These are phyloP conservation scores for Corchorus capsularis DNA, from an alignment of 345 rosid species.

Conservation along the genomic window DNA sequence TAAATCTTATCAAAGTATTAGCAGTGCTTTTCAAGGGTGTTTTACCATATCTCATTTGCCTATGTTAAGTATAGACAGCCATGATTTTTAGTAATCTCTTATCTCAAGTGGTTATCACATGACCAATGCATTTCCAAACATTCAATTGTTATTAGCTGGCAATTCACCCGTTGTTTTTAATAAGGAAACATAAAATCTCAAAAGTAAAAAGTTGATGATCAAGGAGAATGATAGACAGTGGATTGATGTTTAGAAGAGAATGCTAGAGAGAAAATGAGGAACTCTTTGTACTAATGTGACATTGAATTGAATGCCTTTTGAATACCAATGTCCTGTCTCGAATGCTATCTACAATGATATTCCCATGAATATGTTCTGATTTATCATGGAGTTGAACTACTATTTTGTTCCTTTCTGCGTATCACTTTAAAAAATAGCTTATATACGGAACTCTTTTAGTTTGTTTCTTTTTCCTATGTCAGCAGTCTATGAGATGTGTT, in stretches of 20 bases:
- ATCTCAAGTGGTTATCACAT: not conserved
- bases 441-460: no score
- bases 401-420: not conserved
- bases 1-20: not conserved
- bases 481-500: not conserved
- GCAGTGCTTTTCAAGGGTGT: not conserved
- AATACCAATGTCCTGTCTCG: not conserved
- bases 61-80: not conserved
- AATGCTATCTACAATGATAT: slow-evolving; percentile 3
- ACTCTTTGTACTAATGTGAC: no score
- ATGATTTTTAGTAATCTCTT: not conserved
- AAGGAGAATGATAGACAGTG: no score
- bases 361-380: not conserved
- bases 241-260: not conserved
- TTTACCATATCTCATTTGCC: not conserved
- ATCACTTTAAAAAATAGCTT: not conserved
- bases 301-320: not conserved
- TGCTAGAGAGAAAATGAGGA: not conserved
- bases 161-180: not conserved
- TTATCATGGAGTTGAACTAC: not conserved
- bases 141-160: not conserved
- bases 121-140: not conserved
- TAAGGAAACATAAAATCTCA: not conserved
- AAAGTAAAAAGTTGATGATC: no score
- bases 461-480: not conserved